Conservation (phyloP, 2,329 filamentous ascomycete genomes). For the Cordyceps pruinosa region DNA sequence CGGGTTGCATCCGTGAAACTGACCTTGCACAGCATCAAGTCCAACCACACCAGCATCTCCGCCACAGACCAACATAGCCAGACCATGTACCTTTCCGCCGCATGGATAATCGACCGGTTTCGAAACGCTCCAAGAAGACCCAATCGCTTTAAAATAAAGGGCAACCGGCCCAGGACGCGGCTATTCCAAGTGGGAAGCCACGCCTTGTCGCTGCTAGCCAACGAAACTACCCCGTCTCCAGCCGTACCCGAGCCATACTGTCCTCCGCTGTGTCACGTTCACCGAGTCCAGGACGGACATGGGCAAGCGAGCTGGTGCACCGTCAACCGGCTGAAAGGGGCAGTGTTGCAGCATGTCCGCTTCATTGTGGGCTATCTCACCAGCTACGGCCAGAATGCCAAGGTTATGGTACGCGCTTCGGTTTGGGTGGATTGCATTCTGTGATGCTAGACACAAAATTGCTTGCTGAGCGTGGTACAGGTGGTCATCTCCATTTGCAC, state of each 20-base stretch:
- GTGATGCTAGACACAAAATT: background rate
- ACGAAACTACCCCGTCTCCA: background rate
- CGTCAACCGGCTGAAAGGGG: background rate
- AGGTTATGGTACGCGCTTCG: background rate
- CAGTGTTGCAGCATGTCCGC: background rate
- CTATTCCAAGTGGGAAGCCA: background rate
- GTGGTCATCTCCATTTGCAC: background rate
- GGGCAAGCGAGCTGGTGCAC: constrained; percentile 2
- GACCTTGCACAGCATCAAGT: background rate
- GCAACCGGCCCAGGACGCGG: background rate
- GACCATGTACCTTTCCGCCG: too few species aligned
- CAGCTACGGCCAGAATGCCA: background rate
- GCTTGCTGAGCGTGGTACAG: background rate
- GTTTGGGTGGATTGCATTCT: background rate
- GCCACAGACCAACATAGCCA: background rate
- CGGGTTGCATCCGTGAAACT: constrained; percentile 1
- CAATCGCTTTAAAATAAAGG: background rate
- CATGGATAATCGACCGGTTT: background rate
- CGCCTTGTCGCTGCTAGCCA: background rate
- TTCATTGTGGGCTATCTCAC: background rate
- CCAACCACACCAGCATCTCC: background rate
- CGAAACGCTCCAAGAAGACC: background rate
- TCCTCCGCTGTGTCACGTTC: background rate
- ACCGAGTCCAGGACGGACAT: background rate
- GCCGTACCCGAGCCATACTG: background rate